Evolutionary conservation across 805 yeast species (phyloP).

Genomic region (Candida caryicola): DNA sequence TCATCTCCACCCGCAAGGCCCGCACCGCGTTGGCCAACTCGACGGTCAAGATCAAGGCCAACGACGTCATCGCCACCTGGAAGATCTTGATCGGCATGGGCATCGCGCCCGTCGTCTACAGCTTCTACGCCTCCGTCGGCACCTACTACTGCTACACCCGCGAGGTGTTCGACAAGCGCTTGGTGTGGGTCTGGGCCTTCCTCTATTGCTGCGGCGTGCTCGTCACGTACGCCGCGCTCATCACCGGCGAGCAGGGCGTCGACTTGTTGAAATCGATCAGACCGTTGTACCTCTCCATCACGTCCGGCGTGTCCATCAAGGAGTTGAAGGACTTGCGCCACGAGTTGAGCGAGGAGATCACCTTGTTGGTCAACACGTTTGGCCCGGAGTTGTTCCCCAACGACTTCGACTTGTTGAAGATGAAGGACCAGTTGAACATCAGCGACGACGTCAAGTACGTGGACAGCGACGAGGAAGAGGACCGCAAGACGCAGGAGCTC

Average conservation of each 20-base stretch:
- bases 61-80: constrained; percentile 97
- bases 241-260: constrained; percentile 91
- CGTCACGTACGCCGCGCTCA: constrained; percentile 85
- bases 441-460: constrained; percentile 25
- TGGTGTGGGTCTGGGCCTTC: constrained; percentile 44
- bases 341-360: constrained; percentile 66
- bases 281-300: constrained; percentile 70
- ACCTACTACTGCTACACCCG: constrained; percentile 30
- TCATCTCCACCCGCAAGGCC: constrained; percentile 71
- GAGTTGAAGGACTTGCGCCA: constrained; percentile 61
- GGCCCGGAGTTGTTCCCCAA: constrained; percentile 82
- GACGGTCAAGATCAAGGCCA: constrained; percentile 85
- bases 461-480: constrained; percentile 51
- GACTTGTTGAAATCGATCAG: constrained; percentile 80
- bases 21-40: constrained; percentile 78
- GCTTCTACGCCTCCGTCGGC: constrained; percentile 70
- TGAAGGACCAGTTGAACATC: constrained; percentile 37
- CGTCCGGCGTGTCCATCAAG: constrained; percentile 52
- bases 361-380: constrained; percentile 71
- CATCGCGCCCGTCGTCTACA: constrained; percentile 81
- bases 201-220: constrained; percentile 61
- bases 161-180: constrained; percentile 13
- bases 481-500: constrained; percentile 45
- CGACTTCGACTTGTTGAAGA: constrained; percentile 64
- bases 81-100: constrained; percentile 87